Base-by-base conservation (phyloP, 805 yeast genomes). In the Nakazawaea siamensis region DNA sequence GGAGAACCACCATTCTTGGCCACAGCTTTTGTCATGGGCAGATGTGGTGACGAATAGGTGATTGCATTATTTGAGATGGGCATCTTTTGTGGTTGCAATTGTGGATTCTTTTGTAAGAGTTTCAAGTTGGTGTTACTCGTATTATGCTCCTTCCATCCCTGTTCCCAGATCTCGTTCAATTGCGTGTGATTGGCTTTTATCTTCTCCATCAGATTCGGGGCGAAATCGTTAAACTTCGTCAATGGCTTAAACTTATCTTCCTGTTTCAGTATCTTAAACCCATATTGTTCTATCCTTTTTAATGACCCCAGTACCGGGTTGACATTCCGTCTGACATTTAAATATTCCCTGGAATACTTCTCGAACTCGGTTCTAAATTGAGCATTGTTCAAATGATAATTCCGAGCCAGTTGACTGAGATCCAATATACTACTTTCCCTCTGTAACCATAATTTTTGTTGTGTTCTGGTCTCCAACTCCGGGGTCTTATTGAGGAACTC, bases 381-480 rank as follows among this genome's bases (percentile, higher is more conserved):
- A 15, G 78, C 60, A 18, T 41, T 46, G 18, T 46, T 48, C 18
- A 36, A 8, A 10, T 57, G 34, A 60, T 43, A 40, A 59, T 61
- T 45, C 52, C 60, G 36, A 58, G 49, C 24, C 1, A 29, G 16
- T 42, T 46, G 56, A 34, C 47, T 60, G 34, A 77, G 55, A 50
- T 80, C 88, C 58, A 79, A 60, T 27, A 80, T 59, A 2, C 84
- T 75, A 46, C 73, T 79, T 44, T 82, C 90, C 43, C 90, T 64
- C 52, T 82, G 94, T 23, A 85, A 60, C 94, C 94, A 84, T 34
- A 86, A 65, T 42, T 78, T 70, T 50, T 82, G 92, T 50, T 85
- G 95, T 0, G 94, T 83, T 57, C 95, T 66, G 1, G 84, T 76
- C 41, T 77, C 83, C 19, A 60, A 52, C 34, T 60, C 60, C 1